Percentiles rank a stretch among this genome's conserved stretches.
phyloP scores from a whole-genome alignment of 2,329 filamentous ascomycete species.

The Cladosporium sp. region DNA sequence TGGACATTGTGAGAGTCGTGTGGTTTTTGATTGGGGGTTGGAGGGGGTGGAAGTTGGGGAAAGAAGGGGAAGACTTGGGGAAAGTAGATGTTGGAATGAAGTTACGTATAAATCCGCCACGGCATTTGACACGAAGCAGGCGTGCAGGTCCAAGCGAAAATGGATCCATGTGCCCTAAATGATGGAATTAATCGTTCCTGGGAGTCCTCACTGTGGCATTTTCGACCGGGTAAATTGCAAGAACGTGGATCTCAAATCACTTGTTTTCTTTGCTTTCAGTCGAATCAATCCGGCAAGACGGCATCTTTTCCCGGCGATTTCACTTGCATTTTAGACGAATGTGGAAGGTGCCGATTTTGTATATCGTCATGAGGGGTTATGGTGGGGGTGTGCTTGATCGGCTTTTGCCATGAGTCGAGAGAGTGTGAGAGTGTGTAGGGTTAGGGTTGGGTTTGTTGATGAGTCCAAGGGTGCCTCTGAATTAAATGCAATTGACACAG shows the following conservation, averaged over 20 bases:
- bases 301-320: not conserved
- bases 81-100: not conserved
- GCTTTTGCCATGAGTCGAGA: not conserved
- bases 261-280: too few relatives aligned
- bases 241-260: too few relatives aligned
- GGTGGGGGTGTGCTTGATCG: not conserved
- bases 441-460: not conserved
- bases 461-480: too few relatives aligned
- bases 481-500: too few relatives aligned
- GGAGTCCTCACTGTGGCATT: too few relatives aligned
- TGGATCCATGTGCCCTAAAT: not conserved
- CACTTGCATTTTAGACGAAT: not conserved
- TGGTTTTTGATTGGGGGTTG: not conserved
- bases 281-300: not conserved
- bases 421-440: not conserved
- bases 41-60: not conserved
- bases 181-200: too few relatives aligned
- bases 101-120: conserved; percentile 4
- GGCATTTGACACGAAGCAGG: conserved; percentile 2
- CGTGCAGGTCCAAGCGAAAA: conserved; percentile 9
- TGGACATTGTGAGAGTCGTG: conserved; percentile 23
- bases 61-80: not conserved
- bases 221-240: too few relatives aligned
- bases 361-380: not conserved
- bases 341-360: not conserved